Base-by-base conservation (phyloP, 306 rosid species). In the Cicer arietinum region DNA sequence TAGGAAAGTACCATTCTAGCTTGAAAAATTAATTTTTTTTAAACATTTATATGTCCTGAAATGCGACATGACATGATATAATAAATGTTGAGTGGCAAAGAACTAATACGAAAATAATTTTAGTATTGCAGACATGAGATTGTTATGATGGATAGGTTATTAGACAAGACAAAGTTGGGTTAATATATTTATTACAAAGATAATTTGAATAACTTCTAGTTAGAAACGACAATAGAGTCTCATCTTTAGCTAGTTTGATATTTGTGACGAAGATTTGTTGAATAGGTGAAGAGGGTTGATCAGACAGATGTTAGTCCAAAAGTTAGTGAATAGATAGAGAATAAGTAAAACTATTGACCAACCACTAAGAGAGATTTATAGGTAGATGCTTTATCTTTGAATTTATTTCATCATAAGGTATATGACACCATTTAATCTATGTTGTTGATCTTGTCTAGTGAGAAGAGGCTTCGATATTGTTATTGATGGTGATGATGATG, bases 391-490 rank as follows among this genome's bases (percentile, higher is more conserved):
- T 61, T n/a, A n/a, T 57, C 63, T 57, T 25, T 57, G 67, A 40
- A 39, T 39, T 35, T 61, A 39, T 3, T 57, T 57, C 39, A 22
- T 22, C 16, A 57, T 6, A 61, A 7, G 45, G 67, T 61, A 61
- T 61, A 61, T 61, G 67, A 1, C 67, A 40, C 39, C 67, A 39
- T 40, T 59, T 59, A 59, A 59, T 11, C 11, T 61, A 14, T 39
- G 67, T 40, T 40, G 45, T 45, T 39, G 11, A 61, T 37, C 47
- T 61, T 45, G 8, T 39, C 46, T 39, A n/a, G 22, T 39, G 22
- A 61, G 67, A 61, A 39, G 22, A 61, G 22, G 37, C 67, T 61
- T 39, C 47, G n/a, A 22, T 57, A 25, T 57, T 37, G 45, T 61
- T 37, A 11, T 35, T 63, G 13, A n/a, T 62, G 68, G 5, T 40